Evolutionary conservation across 208 protist species (phyloP).

Genomic region (Acanthamoeba royreba): DNA sequence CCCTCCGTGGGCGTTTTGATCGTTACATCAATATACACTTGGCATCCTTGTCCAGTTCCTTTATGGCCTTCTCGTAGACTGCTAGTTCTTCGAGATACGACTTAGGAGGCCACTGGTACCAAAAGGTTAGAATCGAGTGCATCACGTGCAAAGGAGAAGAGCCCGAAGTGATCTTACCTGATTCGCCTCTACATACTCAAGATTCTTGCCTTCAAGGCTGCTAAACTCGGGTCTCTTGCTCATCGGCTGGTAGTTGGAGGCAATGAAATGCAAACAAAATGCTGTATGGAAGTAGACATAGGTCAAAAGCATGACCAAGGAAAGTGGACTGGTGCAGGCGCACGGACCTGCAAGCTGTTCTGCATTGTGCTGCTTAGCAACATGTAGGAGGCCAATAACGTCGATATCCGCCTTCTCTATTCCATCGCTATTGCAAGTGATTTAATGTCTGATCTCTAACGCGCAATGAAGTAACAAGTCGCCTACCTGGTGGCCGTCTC

Average conservation of each 20-base stretch:
- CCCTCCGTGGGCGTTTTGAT: too few relatives aligned
- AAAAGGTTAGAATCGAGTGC: background rate
- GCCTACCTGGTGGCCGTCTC: background rate
- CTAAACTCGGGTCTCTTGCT: constrained; percentile 45
- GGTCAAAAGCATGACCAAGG: background rate
- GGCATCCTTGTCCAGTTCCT: background rate
- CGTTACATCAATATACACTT: constrained; percentile 1
- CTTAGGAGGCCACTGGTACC: constrained; percentile 44
- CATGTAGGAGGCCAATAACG: constrained; percentile 52
- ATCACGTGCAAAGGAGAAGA: background rate
- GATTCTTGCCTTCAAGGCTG: constrained; percentile 10
- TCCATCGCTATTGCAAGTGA: background rate
- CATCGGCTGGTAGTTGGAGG: constrained; percentile 62
- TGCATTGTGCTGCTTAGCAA: constrained; percentile 52
- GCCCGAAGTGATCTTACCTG: background rate
- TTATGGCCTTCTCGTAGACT: constrained; percentile 20
- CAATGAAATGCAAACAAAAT: constrained; percentile 63
- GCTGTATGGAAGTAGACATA: background rate
- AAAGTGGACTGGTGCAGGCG: background rate
- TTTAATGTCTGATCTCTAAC: too few relatives aligned
- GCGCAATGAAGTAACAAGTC: too few relatives aligned
- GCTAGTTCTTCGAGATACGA: background rate
- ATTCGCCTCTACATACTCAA: constrained; percentile 49
- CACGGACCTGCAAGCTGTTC: constrained; percentile 49
- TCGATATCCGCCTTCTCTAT: constrained; percentile 63